Base-by-base conservation (phyloP, 2,329 filamentous ascomycete genomes). In the Xylariaceae sp. region DNA sequence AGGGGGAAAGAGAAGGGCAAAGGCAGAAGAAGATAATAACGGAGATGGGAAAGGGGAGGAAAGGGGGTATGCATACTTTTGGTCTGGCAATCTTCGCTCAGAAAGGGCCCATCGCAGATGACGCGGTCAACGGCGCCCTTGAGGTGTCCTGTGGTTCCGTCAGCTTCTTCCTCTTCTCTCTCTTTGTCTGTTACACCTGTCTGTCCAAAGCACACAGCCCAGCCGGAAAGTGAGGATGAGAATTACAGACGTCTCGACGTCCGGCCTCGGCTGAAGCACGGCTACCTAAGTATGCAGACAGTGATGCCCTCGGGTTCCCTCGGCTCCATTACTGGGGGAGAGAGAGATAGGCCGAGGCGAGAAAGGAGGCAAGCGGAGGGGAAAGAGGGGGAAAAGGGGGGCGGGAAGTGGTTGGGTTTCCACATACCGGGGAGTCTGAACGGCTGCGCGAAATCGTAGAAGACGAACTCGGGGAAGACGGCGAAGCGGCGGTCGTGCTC, bases 81-180 rank as follows among this genome's bases (percentile, higher is more conserved):
- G 0, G 82, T 86, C 55, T 90, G 83, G 53, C 84, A 90, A 51
- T 90, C 83, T 41, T 83, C 73, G 54, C 76, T 86, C 22, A 90
- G 64, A 54, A 90, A 90, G 0, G 85, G 85, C 7, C 85, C 85
- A 52, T 92, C 85, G 46, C 73, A 75, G 35, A 89, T 80, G 39
- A 90, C 70, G 34, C 77, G 70, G 56, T 87, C 80, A 29, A 81
- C 73, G 14, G 59, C 64, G 14, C 72, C 75, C 51, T 81, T 84
- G 22, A 88, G 57, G 21, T 70, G 56, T 10, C 55, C 67, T 72
- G 31, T 18, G n/a, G 19, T 19, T 23, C n/a, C 17, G 18, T 32
- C 33, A 31, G 29, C 32, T 22, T 35, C 21, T 31, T n/a, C 7
- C n/a, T 23, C 21, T 23, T 13, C 15, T n/a, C n/a, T n/a, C n/a